Evolutionary conservation across 164 flowering plant species (phyloP).

Genomic region (Echeveria elegans): DNA sequence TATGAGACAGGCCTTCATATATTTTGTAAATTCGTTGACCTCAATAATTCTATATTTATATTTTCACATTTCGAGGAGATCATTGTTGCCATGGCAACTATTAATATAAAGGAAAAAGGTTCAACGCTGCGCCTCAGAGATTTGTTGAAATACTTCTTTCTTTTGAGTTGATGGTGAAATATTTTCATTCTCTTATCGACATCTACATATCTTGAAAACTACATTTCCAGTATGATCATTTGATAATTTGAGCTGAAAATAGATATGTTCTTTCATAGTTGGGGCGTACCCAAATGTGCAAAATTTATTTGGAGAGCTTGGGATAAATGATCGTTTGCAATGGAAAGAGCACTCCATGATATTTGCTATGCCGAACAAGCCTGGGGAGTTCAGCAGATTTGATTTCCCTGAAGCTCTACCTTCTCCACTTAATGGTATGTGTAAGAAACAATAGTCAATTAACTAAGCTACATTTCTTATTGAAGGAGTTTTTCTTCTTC

Average conservation of each 20-base stretch:
- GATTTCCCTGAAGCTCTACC: conserved; percentile 88
- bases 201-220: neutral
- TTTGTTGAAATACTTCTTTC: neutral
- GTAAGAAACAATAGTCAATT: neutral
- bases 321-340: conserved; percentile 86
- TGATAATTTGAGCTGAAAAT: neutral
- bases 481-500: too few relatives aligned
- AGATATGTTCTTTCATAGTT: conserved; percentile 29
- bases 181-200: neutral
- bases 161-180: neutral
- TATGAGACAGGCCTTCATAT: conserved; percentile 98
- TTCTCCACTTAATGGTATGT: conserved; percentile 84
- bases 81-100: neutral
- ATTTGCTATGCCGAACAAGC: conserved; percentile 94
- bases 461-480: neutral
- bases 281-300: conserved; percentile 97
- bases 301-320: conserved; percentile 88
- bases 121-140: neutral
- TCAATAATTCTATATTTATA: neutral
- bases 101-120: neutral
- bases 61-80: neutral
- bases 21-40: conserved; percentile 61
- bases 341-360: conserved; percentile 99
- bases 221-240: neutral
- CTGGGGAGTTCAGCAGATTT: conserved; percentile 94